Base-by-base conservation (phyloP, 345 rosid species). In the Lagerstroemia speciosa region DNA sequence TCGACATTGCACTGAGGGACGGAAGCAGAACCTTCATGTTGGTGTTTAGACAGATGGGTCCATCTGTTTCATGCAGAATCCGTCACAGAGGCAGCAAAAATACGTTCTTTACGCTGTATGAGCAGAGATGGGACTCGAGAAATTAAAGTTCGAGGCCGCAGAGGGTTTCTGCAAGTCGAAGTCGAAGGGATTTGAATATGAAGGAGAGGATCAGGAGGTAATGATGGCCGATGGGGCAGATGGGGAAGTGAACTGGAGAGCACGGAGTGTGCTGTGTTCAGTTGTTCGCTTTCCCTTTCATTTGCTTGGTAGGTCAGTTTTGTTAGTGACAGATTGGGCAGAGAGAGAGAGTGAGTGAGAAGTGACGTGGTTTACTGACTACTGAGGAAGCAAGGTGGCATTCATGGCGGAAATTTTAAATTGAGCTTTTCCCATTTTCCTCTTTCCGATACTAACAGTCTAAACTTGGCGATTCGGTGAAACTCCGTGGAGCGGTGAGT, bases 301-400 rank as follows among this genome's bases (percentile, higher is more conserved):
- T 75, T 86, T 81, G 78, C 87, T 83, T 83, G 82, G 74, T 67
- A 69, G 74, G 67, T 80, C 83, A 70, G 87, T 78, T 77, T 71
- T 29, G 73, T 57, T 43, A 32, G 53, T 8, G 29, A 22, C 17
- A 65, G 37, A 64, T 20, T 20, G 74, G 46, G 71, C 46, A 65
- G 24, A 3, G 34, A 68, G 52, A 62, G 57, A 36, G 32, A 22
- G 30, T 69, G 61, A 40, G 41, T 8, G 41, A 26, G 45, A 36
- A 10, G 14, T 29, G 55, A 16, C 8, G 9, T 41, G n/a, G 60
- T 55, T 72, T 79, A 16, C 0, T 4, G 38, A 36, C 16, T 74
- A 77, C 64, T 31, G 64, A 74, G 48, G 75, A 83, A 74, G 83
- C 76, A 76, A 82, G 50, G 78, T 17, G 73, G 81, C 80, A 78